These are phyloP conservation scores for Aspergillus intermedius DNA, from an alignment of 2,329 filamentous ascomycete species.

Conservation along the genomic window DNA sequence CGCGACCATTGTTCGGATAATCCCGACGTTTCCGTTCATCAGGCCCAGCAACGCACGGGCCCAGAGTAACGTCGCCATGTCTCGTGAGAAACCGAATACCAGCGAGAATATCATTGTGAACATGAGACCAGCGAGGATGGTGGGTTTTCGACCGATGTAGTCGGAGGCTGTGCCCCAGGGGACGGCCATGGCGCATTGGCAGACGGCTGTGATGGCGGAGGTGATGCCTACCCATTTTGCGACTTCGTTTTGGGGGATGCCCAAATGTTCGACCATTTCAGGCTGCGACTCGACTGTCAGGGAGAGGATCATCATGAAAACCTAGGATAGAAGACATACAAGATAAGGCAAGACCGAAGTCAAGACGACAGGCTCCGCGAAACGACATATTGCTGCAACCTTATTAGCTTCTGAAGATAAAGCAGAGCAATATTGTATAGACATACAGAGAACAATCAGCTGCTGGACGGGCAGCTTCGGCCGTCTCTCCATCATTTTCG, in stretches of 20 bases:
- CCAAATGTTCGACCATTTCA: constrained; percentile 78
- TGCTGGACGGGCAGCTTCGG: constrained; percentile 70
- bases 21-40: constrained; percentile 89
- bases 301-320: no score
- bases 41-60: constrained; percentile 73
- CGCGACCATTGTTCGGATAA: constrained; percentile 84
- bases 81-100: constrained; percentile 76
- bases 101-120: constrained; percentile 78
- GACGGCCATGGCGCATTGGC: constrained; percentile 65
- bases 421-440: constrained; percentile 44
- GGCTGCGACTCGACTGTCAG: constrained; percentile 39
- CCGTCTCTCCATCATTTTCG: constrained; percentile 17
- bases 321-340: constrained; percentile 20
- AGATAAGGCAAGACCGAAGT: constrained; percentile 63
- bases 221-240: constrained; percentile 75
- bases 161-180: constrained; percentile 74
- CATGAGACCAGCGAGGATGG: constrained; percentile 65
- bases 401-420: constrained; percentile 1
- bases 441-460: constrained; percentile 67
- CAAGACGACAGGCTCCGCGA: constrained; percentile 64
- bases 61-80: constrained; percentile 69
- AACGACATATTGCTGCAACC: constrained; percentile 62
- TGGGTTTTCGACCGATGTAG: constrained; percentile 70
- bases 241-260: constrained; percentile 59
- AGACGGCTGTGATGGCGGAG: constrained; percentile 64